Evolutionary conservation across 2,329 filamentous ascomycete species (phyloP).

Genomic region (Calcarisporium arbuscula): DNA sequence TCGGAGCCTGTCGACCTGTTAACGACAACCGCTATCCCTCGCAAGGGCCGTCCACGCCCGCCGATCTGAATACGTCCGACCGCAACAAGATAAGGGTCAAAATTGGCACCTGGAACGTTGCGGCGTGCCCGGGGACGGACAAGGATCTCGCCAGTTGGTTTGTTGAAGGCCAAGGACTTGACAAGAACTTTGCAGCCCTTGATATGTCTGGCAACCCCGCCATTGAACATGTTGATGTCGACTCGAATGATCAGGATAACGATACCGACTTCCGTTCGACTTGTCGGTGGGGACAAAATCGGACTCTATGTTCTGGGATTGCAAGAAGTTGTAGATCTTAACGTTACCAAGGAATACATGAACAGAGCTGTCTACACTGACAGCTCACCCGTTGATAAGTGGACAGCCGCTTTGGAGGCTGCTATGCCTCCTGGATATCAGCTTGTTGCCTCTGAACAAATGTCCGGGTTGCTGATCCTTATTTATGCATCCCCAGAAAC

Average conservation of each 20-base stretch:
- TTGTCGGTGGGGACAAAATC: constrained; percentile 61
- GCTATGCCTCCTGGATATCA: constrained; percentile 72
- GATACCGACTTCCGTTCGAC: constrained; percentile 27
- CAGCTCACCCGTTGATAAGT: constrained; percentile 63
- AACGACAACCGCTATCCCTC: constrained; percentile 50
- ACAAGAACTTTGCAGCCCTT: constrained; percentile 54
- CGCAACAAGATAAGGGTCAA: constrained; percentile 75
- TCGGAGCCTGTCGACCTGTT: constrained; percentile 38
- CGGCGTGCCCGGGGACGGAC: constrained; percentile 75
- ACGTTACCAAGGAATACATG: constrained; percentile 71
- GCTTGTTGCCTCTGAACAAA: constrained; percentile 72
- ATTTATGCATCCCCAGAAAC: constrained; percentile 80
- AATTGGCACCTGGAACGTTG: constrained; percentile 93
- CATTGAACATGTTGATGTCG: constrained; percentile 25
- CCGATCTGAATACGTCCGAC: constrained; percentile 70
- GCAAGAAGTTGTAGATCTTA: constrained; percentile 88
- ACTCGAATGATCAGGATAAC: constrained; percentile 27
- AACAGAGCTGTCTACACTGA: constrained; percentile 63
- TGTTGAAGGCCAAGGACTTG: constrained; percentile 65
- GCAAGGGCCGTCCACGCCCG: constrained; percentile 63
- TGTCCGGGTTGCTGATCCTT: constrained; percentile 77
- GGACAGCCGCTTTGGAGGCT: constrained; percentile 69
- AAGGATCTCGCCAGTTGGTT: constrained; percentile 90
- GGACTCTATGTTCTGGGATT: constrained; percentile 85
- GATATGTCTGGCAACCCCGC: constrained; percentile 34